Conservation (phyloP, 306 rosid genomes). For the Prunus mume region DNA sequence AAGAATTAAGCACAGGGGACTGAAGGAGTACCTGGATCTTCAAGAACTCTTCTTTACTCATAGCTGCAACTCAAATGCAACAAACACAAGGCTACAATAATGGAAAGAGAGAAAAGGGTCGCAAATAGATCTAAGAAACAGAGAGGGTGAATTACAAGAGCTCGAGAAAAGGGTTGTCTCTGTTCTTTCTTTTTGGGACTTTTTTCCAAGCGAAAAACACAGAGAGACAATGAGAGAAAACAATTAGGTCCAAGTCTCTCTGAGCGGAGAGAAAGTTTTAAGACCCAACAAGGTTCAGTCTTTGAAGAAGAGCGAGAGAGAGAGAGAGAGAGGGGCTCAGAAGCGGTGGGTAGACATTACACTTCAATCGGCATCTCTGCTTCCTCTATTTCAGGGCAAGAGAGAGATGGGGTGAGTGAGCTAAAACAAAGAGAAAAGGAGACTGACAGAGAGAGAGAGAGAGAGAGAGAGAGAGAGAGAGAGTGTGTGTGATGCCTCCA, state of each 20-base stretch:
- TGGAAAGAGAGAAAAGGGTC: conserved; percentile 6
- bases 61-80: conserved; percentile 33
- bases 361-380: conserved; percentile 26
- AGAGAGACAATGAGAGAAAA: conserved; percentile 18
- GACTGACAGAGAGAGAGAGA: background rate
- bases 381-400: conserved; percentile 44
- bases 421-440: conserved; percentile 16
- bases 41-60: conserved; percentile 87
- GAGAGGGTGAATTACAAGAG: conserved; percentile 5
- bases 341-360: conserved; percentile 41
- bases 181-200: conserved; percentile 21
- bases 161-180: conserved; percentile 4
- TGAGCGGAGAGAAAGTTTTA: conserved; percentile 40
- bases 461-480: background rate
- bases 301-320: conserved; percentile 23
- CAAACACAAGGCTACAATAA: conserved; percentile 29
- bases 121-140: conserved; percentile 44
- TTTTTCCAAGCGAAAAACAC: conserved; percentile 28
- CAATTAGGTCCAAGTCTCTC: conserved; percentile 26
- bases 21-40: conserved; percentile 77
- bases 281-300: conserved; percentile 34
- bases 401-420: conserved; percentile 19
- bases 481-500: conserved; percentile 9
- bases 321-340: conserved; percentile 4
- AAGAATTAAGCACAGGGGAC: conserved; percentile 1